Percentiles rank a stretch among this genome's conserved stretches.
Conservation (phyloP, 2,329 filamentous ascomycete species). For the Xylaria sp. region DNA sequence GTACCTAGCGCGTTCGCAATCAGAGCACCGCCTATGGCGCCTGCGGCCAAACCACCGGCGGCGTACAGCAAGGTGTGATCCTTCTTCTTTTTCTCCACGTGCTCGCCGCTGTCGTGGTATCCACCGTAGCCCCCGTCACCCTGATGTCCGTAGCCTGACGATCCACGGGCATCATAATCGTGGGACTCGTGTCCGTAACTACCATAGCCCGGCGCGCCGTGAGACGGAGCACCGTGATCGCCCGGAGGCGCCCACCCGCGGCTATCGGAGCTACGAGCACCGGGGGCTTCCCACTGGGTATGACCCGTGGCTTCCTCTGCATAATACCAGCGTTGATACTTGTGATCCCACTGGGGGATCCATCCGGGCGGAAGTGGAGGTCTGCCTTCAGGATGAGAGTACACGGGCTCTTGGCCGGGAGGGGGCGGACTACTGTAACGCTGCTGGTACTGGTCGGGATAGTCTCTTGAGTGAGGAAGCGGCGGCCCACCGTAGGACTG, state of each 20-base stretch:
- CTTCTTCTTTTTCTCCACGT: constrained; percentile 56
- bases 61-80: constrained; percentile 66
- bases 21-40: constrained; percentile 67
- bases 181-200: constrained; percentile 38
- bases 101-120: constrained; percentile 38
- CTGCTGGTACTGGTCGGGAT: constrained; percentile 38
- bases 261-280: constrained; percentile 26
- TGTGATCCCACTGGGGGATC: constrained; percentile 71
- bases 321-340: constrained; percentile 72
- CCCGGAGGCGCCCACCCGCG: constrained; percentile 40
- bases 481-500: constrained; percentile 28
- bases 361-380: constrained; percentile 70
- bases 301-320: constrained; percentile 69
- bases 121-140: constrained; percentile 36
- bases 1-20: constrained; percentile 67
- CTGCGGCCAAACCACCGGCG: constrained; percentile 66
- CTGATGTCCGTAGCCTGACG: constrained; percentile 35
- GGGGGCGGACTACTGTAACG: constrained; percentile 35
- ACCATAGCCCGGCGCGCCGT: constrained; percentile 23
- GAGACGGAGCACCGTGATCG: constrained; percentile 39
- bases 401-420: constrained; percentile 44
- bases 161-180: constrained; percentile 34
- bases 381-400: constrained; percentile 52
- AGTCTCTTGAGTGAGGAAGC: constrained; percentile 27
- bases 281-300: constrained; percentile 72